These are phyloP conservation scores for Yarrowia bubula DNA, from an alignment of 805 yeast genomes.

Conservation along the genomic window DNA sequence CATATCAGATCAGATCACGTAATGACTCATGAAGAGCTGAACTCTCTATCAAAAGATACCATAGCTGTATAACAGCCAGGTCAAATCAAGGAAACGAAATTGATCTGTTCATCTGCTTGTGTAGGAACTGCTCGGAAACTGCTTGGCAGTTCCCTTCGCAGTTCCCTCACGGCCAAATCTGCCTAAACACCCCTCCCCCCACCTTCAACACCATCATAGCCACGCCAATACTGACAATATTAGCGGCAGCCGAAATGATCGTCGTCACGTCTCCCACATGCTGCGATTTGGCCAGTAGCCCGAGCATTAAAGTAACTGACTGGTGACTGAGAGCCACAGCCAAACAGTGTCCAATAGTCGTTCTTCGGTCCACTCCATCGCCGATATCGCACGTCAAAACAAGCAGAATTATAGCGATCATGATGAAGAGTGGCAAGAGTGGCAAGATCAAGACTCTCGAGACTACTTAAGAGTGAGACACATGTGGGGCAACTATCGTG, in stretches of 20 bases:
- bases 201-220: conserved; percentile 3
- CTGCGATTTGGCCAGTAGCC: neutral
- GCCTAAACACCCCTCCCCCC: neutral
- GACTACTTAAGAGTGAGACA: neutral
- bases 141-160: neutral
- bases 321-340: conserved; percentile 21
- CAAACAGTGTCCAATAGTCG: conserved; percentile 10
- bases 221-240: conserved; percentile 9
- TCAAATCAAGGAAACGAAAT: too few species aligned
- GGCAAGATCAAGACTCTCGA: neutral
- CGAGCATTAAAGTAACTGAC: neutral
- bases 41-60: too few species aligned
- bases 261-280: neutral
- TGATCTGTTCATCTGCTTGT: too few species aligned
- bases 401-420: conserved; percentile 4
- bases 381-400: conserved; percentile 13
- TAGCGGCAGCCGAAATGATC: conserved; percentile 14
- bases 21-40: too few species aligned
- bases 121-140: too few species aligned
- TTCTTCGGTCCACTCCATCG: conserved; percentile 15
- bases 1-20: too few species aligned
- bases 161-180: neutral
- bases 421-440: neutral
- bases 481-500: neutral
- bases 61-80: too few species aligned